Conservation (phyloP, 441 rosid genomes). For the Manihot esculenta region DNA sequence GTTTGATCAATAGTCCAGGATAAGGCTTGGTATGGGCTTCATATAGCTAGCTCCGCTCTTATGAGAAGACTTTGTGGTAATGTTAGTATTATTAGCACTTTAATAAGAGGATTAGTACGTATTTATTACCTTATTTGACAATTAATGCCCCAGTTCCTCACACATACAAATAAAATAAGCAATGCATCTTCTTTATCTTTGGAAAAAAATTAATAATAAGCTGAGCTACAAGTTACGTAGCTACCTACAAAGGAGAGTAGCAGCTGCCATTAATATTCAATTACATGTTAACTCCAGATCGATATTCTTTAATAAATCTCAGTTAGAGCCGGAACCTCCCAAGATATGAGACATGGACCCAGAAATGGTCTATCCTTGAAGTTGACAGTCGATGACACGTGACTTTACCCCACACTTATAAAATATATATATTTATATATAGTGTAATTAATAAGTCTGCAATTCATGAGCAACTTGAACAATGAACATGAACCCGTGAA, state of each 20-base stretch:
- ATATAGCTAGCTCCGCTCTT: constrained; percentile 2
- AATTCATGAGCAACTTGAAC: not conserved
- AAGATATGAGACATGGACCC: constrained; percentile 28
- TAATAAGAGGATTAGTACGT: constrained; percentile 7
- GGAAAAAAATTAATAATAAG: too few relatives aligned
- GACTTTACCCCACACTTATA: constrained; percentile 30
- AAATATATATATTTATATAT: not conserved
- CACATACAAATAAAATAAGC: too few relatives aligned
- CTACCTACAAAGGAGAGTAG: not conserved
- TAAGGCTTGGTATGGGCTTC: constrained; percentile 10
- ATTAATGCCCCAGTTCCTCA: too few relatives aligned
- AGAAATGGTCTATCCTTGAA: constrained; percentile 30
- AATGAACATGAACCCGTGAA: constrained; percentile 15
- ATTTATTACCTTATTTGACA: too few relatives aligned
- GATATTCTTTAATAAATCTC: not conserved
- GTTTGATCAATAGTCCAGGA: constrained; percentile 27
- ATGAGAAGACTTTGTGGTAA: constrained; percentile 2
- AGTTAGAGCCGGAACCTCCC: not conserved
- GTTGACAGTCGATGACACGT: constrained; percentile 30
- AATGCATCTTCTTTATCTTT: too few relatives aligned
- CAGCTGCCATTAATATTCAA: not conserved
- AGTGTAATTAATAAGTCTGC: constrained; percentile 6
- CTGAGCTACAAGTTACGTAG: not conserved
- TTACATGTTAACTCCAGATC: not conserved
- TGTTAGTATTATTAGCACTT: not conserved